Evolutionary conservation across 2,329 filamentous ascomycete genomes (phyloP).

Genomic region (Alternaria dauci): DNA sequence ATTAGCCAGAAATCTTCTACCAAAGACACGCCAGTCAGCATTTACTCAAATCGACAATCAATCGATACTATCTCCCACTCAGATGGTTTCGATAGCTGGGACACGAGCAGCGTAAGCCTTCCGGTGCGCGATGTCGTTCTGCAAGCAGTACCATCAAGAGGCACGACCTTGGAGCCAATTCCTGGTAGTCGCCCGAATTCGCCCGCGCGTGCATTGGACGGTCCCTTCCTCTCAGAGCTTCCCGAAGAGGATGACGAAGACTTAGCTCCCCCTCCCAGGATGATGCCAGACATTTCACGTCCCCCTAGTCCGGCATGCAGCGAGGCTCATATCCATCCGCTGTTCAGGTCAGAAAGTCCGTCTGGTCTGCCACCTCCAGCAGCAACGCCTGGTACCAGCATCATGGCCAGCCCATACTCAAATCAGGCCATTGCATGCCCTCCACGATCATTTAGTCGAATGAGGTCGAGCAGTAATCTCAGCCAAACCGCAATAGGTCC

Average conservation of each 20-base stretch:
- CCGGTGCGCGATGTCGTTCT: constrained; percentile 63
- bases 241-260: constrained; percentile 39
- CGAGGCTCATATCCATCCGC: constrained; percentile 78
- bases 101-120: constrained; percentile 72
- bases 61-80: constrained; percentile 50
- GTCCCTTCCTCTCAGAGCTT: constrained; percentile 50
- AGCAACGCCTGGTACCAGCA: constrained; percentile 71
- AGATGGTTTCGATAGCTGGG: constrained; percentile 78
- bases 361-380: constrained; percentile 65
- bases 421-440: constrained; percentile 66
- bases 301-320: constrained; percentile 54
- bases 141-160: constrained; percentile 49
- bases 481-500: constrained; percentile 23
- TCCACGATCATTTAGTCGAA: constrained; percentile 47
- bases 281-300: constrained; percentile 45
- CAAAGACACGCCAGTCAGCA: constrained; percentile 40
- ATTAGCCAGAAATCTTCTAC: constrained; percentile 43
- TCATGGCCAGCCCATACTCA: constrained; percentile 73
- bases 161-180: constrained; percentile 73
- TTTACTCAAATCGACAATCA: constrained; percentile 47
- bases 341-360: constrained; percentile 77
- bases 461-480: constrained; percentile 46
- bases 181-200: constrained; percentile 72
- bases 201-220: constrained; percentile 67
- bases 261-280: constrained; percentile 44